phyloP scores from a whole-genome alignment of 73 alveolate genomes.

The Blepharisma japonicum region DNA sequence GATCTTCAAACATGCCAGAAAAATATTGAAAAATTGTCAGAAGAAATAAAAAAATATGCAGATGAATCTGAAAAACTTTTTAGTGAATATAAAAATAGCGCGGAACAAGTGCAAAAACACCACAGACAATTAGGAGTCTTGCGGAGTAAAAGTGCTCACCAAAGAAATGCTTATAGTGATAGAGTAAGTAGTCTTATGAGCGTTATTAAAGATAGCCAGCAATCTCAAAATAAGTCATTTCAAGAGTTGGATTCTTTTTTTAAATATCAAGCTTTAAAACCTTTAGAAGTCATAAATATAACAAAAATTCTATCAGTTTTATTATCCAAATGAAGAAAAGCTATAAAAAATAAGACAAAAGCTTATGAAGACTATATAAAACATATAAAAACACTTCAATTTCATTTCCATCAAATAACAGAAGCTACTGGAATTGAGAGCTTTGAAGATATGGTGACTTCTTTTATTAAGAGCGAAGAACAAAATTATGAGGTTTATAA shows the following conservation, averaged over 20 bases:
- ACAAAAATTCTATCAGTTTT: too few relatives aligned
- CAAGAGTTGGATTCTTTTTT: too few relatives aligned
- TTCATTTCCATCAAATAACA: constrained; percentile 62
- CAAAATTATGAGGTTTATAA: constrained; percentile 58
- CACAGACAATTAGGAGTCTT: neutral
- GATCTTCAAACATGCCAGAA: too few relatives aligned
- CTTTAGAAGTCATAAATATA: too few relatives aligned
- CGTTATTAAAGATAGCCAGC: neutral
- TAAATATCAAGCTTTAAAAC: too few relatives aligned
- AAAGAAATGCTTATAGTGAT: neutral
- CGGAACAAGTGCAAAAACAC: neutral
- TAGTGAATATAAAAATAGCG: too few relatives aligned
- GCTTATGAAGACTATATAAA: constrained; percentile 45
- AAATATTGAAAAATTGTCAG: too few relatives aligned
- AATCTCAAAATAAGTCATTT: neutral
- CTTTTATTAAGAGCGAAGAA: constrained; percentile 74
- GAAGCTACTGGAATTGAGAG: constrained; percentile 64
- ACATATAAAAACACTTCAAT: constrained; percentile 52
- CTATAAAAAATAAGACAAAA: too few relatives aligned
- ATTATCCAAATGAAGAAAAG: too few relatives aligned
- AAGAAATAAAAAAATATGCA: too few relatives aligned
- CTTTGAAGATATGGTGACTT: constrained; percentile 65
- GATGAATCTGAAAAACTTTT: too few relatives aligned
- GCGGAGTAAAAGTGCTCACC: constrained; percentile 10
- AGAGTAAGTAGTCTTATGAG: constrained; percentile 3